phyloP scores from a whole-genome alignment of 306 rosid species.

The Argentina anserina region DNA sequence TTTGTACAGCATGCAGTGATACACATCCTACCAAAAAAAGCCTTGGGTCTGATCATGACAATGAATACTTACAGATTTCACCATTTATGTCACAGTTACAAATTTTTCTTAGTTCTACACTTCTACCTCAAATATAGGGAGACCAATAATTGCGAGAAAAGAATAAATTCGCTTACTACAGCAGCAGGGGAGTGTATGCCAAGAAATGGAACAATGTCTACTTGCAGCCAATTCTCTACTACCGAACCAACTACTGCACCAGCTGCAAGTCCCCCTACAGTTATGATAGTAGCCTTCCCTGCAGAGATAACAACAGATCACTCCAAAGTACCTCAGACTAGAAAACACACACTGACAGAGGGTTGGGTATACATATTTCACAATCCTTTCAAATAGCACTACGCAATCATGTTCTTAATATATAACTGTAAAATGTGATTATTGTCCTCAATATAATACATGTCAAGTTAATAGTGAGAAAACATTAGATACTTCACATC shows the following conservation, averaged over 20 bases:
- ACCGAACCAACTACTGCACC: slow-evolving; percentile 93
- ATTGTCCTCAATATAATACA: background rate
- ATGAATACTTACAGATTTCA: slow-evolving; percentile 75
- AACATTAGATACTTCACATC: background rate
- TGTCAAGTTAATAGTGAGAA: background rate
- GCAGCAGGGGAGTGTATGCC: slow-evolving; percentile 96
- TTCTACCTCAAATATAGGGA: slow-evolving; percentile 82
- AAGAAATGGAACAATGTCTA: slow-evolving; percentile 89
- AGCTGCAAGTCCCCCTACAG: slow-evolving; percentile 86
- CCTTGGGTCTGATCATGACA: slow-evolving; percentile 50
- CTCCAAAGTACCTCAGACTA: background rate
- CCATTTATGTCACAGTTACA: slow-evolving; percentile 34
- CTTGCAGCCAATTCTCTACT: slow-evolving; percentile 95
- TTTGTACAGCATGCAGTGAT: slow-evolving; percentile 64
- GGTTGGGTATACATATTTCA: background rate
- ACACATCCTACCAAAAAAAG: slow-evolving; percentile 44
- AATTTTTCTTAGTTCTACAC: slow-evolving; percentile 39
- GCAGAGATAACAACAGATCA: slow-evolving; percentile 32
- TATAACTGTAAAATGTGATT: background rate
- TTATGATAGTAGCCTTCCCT: slow-evolving; percentile 90
- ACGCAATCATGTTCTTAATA: background rate
- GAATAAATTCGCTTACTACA: slow-evolving; percentile 75
- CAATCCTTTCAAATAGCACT: background rate
- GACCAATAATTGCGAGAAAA: slow-evolving; percentile 85
- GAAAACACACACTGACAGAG: background rate